A percentile compares a stretch with the other conserved stretches of the same genome.
Conservation (phyloP, 306 rosid species). For the Cucumis sativus region DNA sequence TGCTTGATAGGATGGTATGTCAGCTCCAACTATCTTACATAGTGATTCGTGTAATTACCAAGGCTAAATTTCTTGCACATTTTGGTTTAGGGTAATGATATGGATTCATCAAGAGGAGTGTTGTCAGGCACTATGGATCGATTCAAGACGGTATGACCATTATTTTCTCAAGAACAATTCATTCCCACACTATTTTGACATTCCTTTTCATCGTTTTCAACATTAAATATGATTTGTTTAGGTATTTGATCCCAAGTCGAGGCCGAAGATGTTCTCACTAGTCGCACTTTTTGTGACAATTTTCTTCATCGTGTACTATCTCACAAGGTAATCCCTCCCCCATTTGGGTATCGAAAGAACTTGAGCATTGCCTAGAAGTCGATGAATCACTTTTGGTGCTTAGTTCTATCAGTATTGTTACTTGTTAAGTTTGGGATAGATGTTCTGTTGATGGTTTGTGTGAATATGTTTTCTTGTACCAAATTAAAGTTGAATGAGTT, state of each 20-base stretch:
- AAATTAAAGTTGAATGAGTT: neutral
- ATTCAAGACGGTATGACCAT: constrained; percentile 62
- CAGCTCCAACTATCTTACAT: constrained; percentile 1
- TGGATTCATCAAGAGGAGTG: constrained; percentile 92
- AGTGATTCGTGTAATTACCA: neutral
- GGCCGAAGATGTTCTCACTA: constrained; percentile 74
- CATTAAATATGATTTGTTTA: constrained; percentile 16
- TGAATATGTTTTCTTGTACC: neutral
- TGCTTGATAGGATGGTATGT: constrained; percentile 79
- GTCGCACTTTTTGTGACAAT: constrained; percentile 73
- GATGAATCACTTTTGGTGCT: neutral
- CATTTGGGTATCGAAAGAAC: neutral
- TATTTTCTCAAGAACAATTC: neutral
- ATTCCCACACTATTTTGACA: neutral
- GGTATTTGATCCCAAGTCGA: constrained; percentile 93
- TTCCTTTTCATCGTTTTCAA: neutral
- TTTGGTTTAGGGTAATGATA: constrained; percentile 62
- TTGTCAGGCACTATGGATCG: constrained; percentile 89
- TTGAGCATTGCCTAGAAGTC: neutral
- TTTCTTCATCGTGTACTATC: constrained; percentile 76
- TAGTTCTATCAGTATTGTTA: neutral
- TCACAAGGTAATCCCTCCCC: constrained; percentile 30
- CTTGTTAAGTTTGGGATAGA: neutral
- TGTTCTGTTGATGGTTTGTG: neutral
- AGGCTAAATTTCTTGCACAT: neutral